phyloP scores from a whole-genome alignment of 2,329 filamentous ascomycete genomes.

The Juglanconis juglandina region DNA sequence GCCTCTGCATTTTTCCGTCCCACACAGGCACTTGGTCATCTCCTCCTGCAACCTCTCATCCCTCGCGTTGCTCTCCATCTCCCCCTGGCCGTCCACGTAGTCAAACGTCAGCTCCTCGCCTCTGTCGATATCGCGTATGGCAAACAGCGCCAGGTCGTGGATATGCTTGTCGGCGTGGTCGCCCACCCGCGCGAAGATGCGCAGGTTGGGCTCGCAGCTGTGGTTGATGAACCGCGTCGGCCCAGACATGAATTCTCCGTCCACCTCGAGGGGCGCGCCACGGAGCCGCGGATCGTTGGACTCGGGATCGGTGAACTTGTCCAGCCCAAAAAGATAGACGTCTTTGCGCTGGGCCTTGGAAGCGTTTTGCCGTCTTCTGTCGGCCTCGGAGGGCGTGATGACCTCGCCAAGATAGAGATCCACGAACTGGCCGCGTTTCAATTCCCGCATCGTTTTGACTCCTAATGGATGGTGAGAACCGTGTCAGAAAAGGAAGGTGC shows the following conservation, averaged over 20 bases:
- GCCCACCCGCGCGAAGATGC: conserved; percentile 75
- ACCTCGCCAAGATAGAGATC: conserved; percentile 75
- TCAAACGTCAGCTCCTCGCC: conserved; percentile 76
- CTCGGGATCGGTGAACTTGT: conserved; percentile 67
- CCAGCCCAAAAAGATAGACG: conserved; percentile 75
- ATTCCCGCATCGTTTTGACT: conserved; percentile 60
- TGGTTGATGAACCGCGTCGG: conserved; percentile 83
- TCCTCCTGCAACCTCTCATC: conserved; percentile 46
- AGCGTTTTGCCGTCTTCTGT: conserved; percentile 57
- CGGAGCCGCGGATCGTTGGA: conserved; percentile 55
- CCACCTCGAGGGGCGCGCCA: conserved; percentile 56
- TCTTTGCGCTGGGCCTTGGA: conserved; percentile 62
- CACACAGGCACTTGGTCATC: conserved; percentile 61
- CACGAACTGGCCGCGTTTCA: conserved; percentile 72
- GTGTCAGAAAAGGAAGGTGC: neutral
- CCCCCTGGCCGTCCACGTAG: conserved; percentile 65
- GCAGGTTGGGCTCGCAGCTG: conserved; percentile 73
- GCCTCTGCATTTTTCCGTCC: conserved; percentile 62
- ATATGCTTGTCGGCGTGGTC: conserved; percentile 71
- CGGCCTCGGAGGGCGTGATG: conserved; percentile 62
- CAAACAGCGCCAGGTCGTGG: conserved; percentile 76
- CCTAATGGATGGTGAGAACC: conserved; percentile 36
- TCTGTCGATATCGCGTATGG: conserved; percentile 60
- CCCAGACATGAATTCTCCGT: conserved; percentile 74
- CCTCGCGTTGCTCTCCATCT: conserved; percentile 45